Evolutionary conservation across 345 rosid genomes (phyloP).

Genomic region (Euphorbia lathyris): DNA sequence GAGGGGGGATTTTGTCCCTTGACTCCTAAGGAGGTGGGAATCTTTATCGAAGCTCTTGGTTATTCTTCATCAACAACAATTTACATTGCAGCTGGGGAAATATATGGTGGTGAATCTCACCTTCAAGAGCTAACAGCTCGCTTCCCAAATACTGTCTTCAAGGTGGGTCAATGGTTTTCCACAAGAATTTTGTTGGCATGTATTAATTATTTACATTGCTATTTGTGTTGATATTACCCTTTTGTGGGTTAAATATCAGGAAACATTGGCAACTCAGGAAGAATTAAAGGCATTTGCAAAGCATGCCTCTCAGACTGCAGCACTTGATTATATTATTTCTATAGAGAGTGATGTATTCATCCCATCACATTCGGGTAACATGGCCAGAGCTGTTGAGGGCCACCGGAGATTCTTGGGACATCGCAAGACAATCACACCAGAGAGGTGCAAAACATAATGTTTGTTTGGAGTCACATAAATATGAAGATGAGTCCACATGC

Average conservation of each 20-base stretch:
- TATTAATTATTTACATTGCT: conserved; percentile 9
- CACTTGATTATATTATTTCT: conserved; percentile 90
- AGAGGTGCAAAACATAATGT: conserved; percentile 48
- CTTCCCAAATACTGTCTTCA: conserved; percentile 77
- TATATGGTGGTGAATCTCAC: conserved; percentile 75
- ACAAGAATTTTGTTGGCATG: background rate
- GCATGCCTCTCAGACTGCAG: conserved; percentile 83
- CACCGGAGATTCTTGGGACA: conserved; percentile 93
- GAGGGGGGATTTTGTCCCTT: conserved; percentile 77
- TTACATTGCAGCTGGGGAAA: conserved; percentile 88
- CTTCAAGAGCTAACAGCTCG: conserved; percentile 56
- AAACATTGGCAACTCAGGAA: conserved; percentile 51
- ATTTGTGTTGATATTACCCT: conserved; percentile 8
- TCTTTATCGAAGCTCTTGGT: conserved; percentile 80
- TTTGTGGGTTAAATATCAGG: conserved; percentile 41
- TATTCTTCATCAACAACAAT: conserved; percentile 66
- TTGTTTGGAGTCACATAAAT: background rate
- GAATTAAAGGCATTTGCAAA: conserved; percentile 59
- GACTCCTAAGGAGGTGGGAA: conserved; percentile 89
- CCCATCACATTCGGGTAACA: conserved; percentile 89
- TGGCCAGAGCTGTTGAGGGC: conserved; percentile 98
- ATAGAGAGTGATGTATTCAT: conserved; percentile 82
- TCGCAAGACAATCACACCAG: conserved; percentile 75
- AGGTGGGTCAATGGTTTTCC: conserved; percentile 47
- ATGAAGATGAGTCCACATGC: background rate